Evolutionary conservation across 257 asterid species (phyloP).

Genomic region (Jasminum sambac): DNA sequence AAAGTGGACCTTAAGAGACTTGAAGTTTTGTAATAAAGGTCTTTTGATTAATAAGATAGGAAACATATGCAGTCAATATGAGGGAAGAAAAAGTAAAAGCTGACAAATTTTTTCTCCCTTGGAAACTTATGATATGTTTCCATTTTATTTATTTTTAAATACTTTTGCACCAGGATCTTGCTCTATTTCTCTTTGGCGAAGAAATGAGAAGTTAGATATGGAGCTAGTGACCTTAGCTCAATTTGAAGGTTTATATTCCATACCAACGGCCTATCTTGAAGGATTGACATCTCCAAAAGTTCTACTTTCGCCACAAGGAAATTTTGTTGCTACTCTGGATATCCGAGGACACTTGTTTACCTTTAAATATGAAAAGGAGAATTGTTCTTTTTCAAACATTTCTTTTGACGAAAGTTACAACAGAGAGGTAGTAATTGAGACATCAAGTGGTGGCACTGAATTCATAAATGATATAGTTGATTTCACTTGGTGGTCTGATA

Average conservation of each 20-base stretch:
- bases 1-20: neutral
- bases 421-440: slow-evolving; percentile 33
- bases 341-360: slow-evolving; percentile 57
- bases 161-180: slow-evolving; percentile 54
- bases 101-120: neutral
- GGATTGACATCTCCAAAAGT: slow-evolving; percentile 69
- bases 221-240: slow-evolving; percentile 52
- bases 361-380: slow-evolving; percentile 66
- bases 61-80: slow-evolving; percentile 5
- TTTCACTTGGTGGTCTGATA: slow-evolving; percentile 96
- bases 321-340: slow-evolving; percentile 70
- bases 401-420: slow-evolving; percentile 35
- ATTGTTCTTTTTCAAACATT: slow-evolving; percentile 43
- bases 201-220: slow-evolving; percentile 44
- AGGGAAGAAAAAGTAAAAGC: neutral
- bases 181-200: slow-evolving; percentile 70
- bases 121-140: neutral
- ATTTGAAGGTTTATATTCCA: slow-evolving; percentile 65
- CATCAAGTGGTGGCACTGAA: slow-evolving; percentile 37
- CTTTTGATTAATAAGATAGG: slow-evolving; percentile 8
- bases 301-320: slow-evolving; percentile 71
- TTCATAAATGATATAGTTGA: slow-evolving; percentile 51
- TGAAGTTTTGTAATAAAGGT: slow-evolving; percentile 14
- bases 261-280: slow-evolving; percentile 39
- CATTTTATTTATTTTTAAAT: slow-evolving; percentile 16